Conservation (phyloP, 371 early-diverging fungal genomes). For the Haplosporangium sp. region DNA sequence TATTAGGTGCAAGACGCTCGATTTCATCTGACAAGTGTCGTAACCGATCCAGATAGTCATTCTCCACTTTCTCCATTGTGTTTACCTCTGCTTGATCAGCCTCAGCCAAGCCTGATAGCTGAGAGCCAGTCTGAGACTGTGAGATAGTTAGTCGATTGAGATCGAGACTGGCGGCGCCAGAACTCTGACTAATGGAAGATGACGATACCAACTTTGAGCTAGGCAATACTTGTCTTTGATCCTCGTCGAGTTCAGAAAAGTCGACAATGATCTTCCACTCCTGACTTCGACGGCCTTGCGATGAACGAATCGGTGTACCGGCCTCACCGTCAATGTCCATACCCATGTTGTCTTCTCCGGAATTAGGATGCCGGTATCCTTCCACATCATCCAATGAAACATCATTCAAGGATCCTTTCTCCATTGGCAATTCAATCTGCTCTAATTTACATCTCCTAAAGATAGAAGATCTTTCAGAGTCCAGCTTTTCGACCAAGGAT, state of each 20-base stretch:
- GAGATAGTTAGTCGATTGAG: slow-evolving; percentile 42
- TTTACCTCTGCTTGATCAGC: slow-evolving; percentile 36
- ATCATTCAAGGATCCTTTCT: slow-evolving; percentile 74
- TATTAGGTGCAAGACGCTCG: slow-evolving; percentile 90
- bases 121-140: slow-evolving; percentile 21
- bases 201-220: slow-evolving; percentile 16
- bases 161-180: slow-evolving; percentile 21
- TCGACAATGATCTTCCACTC: slow-evolving; percentile 59
- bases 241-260: slow-evolving; percentile 65
- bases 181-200: slow-evolving; percentile 8
- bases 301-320: slow-evolving; percentile 12
- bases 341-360: slow-evolving; percentile 63
- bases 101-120: slow-evolving; percentile 7
- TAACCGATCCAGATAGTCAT: slow-evolving; percentile 78
- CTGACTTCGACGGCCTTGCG: slow-evolving; percentile 40
- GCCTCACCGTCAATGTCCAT: slow-evolving; percentile 69
- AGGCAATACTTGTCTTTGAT: slow-evolving; percentile 53
- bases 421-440: slow-evolving; percentile 87
- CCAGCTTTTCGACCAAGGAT: slow-evolving; percentile 78
- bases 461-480: slow-evolving; percentile 81
- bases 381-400: slow-evolving; percentile 76
- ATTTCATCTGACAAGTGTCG: slow-evolving; percentile 76
- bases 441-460: slow-evolving; percentile 93
- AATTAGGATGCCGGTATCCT: slow-evolving; percentile 13
- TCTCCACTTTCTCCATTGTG: slow-evolving; percentile 69